These are phyloP conservation scores for Cordia subcordata DNA, from an alignment of 257 asterid genomes.

Conservation along the genomic window DNA sequence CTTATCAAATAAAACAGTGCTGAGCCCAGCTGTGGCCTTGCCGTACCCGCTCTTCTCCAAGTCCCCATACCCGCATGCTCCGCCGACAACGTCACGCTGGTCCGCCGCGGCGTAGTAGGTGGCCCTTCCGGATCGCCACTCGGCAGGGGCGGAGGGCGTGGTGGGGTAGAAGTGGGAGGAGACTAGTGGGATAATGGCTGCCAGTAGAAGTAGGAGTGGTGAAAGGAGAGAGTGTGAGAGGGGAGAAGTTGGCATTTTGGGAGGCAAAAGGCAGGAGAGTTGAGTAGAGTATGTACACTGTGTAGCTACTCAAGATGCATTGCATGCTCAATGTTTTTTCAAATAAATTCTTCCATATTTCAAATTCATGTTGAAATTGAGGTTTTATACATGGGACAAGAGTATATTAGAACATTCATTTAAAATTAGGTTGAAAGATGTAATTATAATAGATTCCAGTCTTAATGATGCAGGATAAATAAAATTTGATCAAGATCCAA, in stretches of 20 bases:
- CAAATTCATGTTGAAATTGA: too few species aligned
- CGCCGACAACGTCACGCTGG: conserved; percentile 78
- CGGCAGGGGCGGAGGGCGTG: conserved; percentile 40
- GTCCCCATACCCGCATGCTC: conserved; percentile 93
- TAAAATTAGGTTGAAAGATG: too few species aligned
- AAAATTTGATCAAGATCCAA: too few species aligned
- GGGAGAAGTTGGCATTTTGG: not conserved
- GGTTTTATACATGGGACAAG: too few species aligned
- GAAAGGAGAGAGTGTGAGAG: not conserved
- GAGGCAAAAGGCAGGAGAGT: not conserved
- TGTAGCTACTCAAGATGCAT: too few species aligned
- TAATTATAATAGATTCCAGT: too few species aligned
- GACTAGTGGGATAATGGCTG: conserved; percentile 29
- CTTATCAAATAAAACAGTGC: conserved; percentile 61
- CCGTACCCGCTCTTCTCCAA: conserved; percentile 70
- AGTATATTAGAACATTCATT: too few species aligned
- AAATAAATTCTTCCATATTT: too few species aligned
- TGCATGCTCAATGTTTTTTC: too few species aligned
- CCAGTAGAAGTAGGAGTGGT: conserved; percentile 16
- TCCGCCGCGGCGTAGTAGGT: conserved; percentile 80
- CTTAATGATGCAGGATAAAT: too few species aligned
- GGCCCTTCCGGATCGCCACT: conserved; percentile 87
- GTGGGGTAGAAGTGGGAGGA: conserved; percentile 60
- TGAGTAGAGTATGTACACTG: too few species aligned
- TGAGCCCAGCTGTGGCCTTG: conserved; percentile 88